Evolutionary conservation across 352 stramenopile species (phyloP).

Genomic region (Globisporangium polare): DNA sequence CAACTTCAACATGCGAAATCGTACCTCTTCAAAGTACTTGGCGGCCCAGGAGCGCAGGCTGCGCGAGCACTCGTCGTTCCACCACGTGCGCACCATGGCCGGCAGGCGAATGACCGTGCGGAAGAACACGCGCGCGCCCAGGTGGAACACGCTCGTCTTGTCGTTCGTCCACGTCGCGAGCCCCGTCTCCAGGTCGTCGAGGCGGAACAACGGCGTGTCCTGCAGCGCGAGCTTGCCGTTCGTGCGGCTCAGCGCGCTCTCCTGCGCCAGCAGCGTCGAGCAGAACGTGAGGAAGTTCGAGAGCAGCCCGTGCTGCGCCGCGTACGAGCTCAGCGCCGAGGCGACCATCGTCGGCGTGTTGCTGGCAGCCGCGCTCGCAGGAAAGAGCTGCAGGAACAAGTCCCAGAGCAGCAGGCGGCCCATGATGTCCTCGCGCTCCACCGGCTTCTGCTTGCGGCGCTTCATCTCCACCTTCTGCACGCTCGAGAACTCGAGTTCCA

Average conservation of each 20-base stretch:
- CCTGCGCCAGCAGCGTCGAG: conserved; percentile 60
- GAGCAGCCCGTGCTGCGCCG: conserved; percentile 50
- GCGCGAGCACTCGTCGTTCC: conserved; percentile 86
- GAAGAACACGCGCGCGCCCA: conserved; percentile 75
- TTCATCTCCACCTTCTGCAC: conserved; percentile 35
- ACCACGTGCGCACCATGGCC: conserved; percentile 88
- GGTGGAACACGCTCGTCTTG: conserved; percentile 38
- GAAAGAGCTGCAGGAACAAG: conserved; percentile 80
- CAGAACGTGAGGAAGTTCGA: conserved; percentile 60
- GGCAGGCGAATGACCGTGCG: conserved; percentile 77
- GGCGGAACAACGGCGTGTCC: conserved; percentile 44
- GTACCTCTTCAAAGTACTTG: conserved; percentile 87
- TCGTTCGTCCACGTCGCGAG: conserved; percentile 27
- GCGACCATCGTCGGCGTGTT: conserved; percentile 40
- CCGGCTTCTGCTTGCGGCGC: conserved; percentile 44
- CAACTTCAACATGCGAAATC: conserved; percentile 10
- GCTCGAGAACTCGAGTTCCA: conserved; percentile 47
- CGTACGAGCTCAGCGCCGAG: conserved; percentile 73
- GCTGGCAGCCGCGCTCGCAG: conserved; percentile 17
- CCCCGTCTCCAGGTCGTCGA: conserved; percentile 33
- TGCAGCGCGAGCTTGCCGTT: conserved; percentile 29
- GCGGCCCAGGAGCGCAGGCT: conserved; percentile 76
- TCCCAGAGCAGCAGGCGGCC: conserved; percentile 72
- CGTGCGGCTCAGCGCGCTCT: conserved; percentile 25
- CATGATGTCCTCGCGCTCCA: conserved; percentile 51